Base-by-base conservation (phyloP, 2,329 filamentous ascomycete species). In the Cladosporium sphaerospermum region DNA sequence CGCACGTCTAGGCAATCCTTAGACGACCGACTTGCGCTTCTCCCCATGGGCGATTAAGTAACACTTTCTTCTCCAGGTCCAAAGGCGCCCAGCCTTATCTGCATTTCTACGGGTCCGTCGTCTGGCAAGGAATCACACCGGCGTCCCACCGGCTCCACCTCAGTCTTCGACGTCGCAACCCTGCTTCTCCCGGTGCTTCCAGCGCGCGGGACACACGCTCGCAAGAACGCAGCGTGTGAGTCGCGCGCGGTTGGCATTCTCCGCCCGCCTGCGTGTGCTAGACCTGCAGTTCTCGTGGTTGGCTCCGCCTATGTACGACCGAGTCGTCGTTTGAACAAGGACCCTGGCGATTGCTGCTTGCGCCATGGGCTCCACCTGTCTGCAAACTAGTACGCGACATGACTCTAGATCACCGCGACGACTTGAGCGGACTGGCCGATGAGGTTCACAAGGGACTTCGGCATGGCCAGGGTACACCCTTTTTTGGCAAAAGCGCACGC, bases 1-100 rank as follows among this genome's bases (percentile, higher is more conserved):
- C 16, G 32, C 18, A 18, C 48, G 34, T 51, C 48, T 51, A 44
- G 40, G 32, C 16, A 37, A 31, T 32, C 7, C 41, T 44, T 40
- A n/a, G 18, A 37, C 11, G 14, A 37, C 32, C 39, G 32, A 51
- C 48, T 42, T 43, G 40, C 48, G 40, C 18, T 34, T 32, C 47
- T 42, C 48, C 48, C 48, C 48, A 51, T 51, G 48, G 48, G 48
- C 48, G 48, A 51, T 51, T 51, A 51, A 51, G 48, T 51, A 51
- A 51, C 18, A 51, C n/a, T 40, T 44, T 34, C 23, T 49, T 49
- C 48, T 51, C 48, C 48, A 51, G 48, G 48, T 51, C 39, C 31
- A 44, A 4, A n/a, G 5, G 11, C 40, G 32, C 48, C 39, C 48
- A 51, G 48, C 48, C 48, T 44, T 51, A 51, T 51, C 48, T 11